Evolutionary conservation across 129 eudicot species (phyloP).

Genomic region (Flaveria ramosissima): DNA sequence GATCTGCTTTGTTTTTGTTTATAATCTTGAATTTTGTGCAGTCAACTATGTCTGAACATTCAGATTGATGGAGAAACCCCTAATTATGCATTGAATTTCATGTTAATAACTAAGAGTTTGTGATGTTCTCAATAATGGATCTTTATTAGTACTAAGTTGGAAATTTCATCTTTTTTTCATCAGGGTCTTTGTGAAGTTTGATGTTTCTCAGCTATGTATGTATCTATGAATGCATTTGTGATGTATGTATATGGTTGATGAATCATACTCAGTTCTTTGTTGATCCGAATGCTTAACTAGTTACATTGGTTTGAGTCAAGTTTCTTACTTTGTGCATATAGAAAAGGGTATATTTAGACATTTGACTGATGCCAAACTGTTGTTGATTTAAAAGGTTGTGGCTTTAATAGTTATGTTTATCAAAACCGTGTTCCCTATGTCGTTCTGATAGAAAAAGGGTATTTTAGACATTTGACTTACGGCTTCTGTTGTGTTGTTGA

Average conservation of each 20-base stretch:
- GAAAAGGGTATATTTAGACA: background rate
- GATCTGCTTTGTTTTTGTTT: background rate
- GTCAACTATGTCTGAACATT: background rate
- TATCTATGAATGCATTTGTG: background rate
- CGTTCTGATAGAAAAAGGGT: background rate
- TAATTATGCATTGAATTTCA: background rate
- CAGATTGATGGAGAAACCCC: background rate
- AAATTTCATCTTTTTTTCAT: background rate
- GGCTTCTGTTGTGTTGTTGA: background rate
- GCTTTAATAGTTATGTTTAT: background rate
- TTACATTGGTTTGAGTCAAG: background rate
- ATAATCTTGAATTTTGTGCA: background rate
- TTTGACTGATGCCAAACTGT: background rate
- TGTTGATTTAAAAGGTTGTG: background rate
- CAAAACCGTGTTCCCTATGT: background rate
- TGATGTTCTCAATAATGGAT: background rate
- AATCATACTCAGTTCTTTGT: background rate
- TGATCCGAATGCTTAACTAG: background rate
- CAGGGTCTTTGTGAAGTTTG: background rate
- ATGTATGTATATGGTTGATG: background rate
- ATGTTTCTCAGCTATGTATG: background rate
- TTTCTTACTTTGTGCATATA: background rate
- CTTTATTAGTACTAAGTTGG: background rate
- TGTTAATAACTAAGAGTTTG: background rate
- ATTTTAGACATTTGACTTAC: background rate